Evolutionary conservation across 2,329 filamentous ascomycete species (phyloP).

Genomic region (Blumeria graminis): DNA sequence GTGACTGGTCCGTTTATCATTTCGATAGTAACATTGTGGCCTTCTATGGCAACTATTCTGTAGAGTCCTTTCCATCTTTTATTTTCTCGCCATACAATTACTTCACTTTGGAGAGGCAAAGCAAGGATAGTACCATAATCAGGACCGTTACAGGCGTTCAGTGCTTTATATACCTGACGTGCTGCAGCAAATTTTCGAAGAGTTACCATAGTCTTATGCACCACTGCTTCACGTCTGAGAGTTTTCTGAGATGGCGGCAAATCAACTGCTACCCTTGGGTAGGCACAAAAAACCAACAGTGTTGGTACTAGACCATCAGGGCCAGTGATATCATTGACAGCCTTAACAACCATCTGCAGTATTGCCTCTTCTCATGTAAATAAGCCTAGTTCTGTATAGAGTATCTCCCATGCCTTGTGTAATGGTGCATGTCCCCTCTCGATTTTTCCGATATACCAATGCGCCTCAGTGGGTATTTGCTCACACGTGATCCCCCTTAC

Average conservation of each 20-base stretch:
- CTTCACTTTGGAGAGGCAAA: background rate
- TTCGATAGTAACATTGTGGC: no score
- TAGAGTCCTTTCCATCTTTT: background rate
- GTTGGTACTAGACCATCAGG: background rate
- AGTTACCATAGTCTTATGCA: no score
- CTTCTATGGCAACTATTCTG: no score
- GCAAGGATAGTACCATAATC: background rate
- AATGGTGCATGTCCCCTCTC: no score
- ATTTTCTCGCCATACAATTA: constrained; percentile 2
- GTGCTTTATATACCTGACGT: constrained; percentile 1
- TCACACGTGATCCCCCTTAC: no score
- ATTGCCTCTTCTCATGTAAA: constrained; percentile 1
- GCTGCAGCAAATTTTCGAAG: constrained; percentile 2
- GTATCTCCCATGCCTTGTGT: no score
- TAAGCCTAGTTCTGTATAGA: no score
- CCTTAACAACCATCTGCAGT: constrained; percentile 1
- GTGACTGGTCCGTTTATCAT: no score
- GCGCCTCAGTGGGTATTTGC: no score
- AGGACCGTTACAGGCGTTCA: constrained; percentile 1
- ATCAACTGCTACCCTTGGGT: background rate
- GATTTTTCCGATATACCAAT: no score
- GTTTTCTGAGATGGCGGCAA: background rate
- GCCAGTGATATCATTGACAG: background rate
- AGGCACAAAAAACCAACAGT: background rate
- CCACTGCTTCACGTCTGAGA: background rate